Percentiles rank a stretch among this genome's conserved stretches.
Conservation (phyloP, 805 yeast species). For the Maudiozyma serrabonitensis region DNA sequence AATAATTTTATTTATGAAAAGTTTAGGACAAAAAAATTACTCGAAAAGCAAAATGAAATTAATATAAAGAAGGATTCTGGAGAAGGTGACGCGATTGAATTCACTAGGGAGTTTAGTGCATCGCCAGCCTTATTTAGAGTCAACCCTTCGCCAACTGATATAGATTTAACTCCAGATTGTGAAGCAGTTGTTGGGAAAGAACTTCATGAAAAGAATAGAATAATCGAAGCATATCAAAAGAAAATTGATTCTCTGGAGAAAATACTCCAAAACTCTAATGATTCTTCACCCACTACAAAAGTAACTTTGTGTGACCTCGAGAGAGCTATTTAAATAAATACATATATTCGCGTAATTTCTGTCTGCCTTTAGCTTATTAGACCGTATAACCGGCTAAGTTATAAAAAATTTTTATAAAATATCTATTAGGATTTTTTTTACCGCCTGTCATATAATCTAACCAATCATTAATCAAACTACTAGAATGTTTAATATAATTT, state of each 20-base stretch:
- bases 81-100: not conserved
- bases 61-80: not conserved
- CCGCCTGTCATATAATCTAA: too few relatives aligned
- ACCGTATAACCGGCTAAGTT: too few relatives aligned
- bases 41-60: conserved; percentile 29
- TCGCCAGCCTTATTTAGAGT: not conserved
- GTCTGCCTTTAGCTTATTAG: not conserved
- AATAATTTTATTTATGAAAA: conserved; percentile 68
- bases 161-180: not conserved
- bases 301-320: not conserved
- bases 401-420: too few relatives aligned
- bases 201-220: conserved; percentile 16
- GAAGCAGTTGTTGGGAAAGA: conserved; percentile 3
- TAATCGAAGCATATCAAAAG: conserved; percentile 19
- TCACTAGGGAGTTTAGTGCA: not conserved
- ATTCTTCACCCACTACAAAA: conserved; percentile 6
- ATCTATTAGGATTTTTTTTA: too few relatives aligned
- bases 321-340: not conserved
- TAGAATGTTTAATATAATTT: too few relatives aligned
- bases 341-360: too few relatives aligned
- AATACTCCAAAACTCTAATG: conserved; percentile 4
- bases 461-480: too few relatives aligned
- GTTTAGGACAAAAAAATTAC: conserved; percentile 63
- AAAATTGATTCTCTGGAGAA: conserved; percentile 14
- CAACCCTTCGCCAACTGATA: not conserved